A percentile compares a stretch with the other conserved stretches of the same genome.
Conservation (phyloP, 441 rosid genomes). For the California macrophylla region DNA sequence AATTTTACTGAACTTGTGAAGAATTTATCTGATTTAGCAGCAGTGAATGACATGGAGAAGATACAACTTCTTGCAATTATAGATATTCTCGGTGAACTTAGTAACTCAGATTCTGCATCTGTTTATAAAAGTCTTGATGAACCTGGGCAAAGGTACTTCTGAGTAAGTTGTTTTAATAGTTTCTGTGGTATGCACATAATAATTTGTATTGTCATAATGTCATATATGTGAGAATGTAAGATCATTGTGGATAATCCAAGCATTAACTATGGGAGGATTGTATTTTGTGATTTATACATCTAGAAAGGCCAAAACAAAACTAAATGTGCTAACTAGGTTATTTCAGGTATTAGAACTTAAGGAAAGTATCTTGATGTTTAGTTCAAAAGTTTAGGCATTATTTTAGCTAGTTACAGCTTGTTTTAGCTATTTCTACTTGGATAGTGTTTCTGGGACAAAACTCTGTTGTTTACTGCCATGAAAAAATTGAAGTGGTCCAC, state of each 20-base stretch:
- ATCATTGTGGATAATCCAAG: not conserved
- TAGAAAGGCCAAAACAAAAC: not conserved
- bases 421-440: not conserved
- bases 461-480: not conserved
- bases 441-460: not conserved
- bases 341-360: not conserved
- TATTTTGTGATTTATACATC: not conserved
- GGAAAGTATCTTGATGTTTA: not conserved
- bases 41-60: constrained; percentile 42
- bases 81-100: constrained; percentile 68
- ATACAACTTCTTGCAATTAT: constrained; percentile 59
- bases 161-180: constrained; percentile 8
- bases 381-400: not conserved
- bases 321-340: constrained; percentile 1
- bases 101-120: constrained; percentile 51
- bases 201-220: not conserved
- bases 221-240: not conserved
- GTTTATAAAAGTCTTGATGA: constrained; percentile 79
- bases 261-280: not conserved
- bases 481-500: not conserved
- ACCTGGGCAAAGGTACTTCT: constrained; percentile 69
- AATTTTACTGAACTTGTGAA: constrained; percentile 48
- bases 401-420: not conserved
- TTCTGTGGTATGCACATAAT: not conserved
- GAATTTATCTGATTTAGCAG: constrained; percentile 38